Evolutionary conservation across 164 flowering plant genomes (phyloP), one percentile per base, ranked within the genome.

Genomic region (Liquidambar formosana): DNA sequence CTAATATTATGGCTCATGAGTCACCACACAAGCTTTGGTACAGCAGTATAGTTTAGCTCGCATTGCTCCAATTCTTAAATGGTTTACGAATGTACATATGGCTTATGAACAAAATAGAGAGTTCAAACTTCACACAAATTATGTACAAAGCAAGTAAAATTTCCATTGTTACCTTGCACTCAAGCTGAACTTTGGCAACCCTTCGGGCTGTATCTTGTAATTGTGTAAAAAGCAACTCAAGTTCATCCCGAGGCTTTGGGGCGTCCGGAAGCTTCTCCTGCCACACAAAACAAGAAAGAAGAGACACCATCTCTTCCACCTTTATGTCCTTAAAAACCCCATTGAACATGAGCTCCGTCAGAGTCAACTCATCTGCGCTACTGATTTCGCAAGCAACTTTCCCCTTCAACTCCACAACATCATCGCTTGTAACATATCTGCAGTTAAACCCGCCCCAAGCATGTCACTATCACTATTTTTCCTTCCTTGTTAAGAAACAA

Each of bases 211-310:
- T 89, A 68, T 92, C 99, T 71, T 91, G 98, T 46, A 96, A 76
- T 67, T 92, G 96, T 22, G 77, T 77, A 77, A 86, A 90, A n/a
- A 96, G 93, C 75, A 90, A 73, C 62, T 85, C 90, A 57, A 96
- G 97, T 57, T 93, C 99, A 66, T 91, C 97, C 77, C 94, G 80
- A 14, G 99, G 99, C 77, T 93, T 96, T 66, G 71, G 83, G 63
- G 96, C 89, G 72, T 93, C 97, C 67, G 85, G 82, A 67, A 96
- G 96, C 81, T 90, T 93, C 78, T 96, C 98, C 74, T 84, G 96
- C 99, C 99, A 96, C 60, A 96, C 99, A 75, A 96, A 89, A 77
- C 99, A 96, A 8, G 99, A 93, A 25, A 96, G 94, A 57, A 96
- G 97, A 68, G 99, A 76, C 61, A 96, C 86, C 96, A 93, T 84